Percentiles rank a stretch among this genome's conserved stretches.
Evolutionary conservation across 495 filamentous ascomycete genomes (phyloP).

Genomic region (Endocarpon pusillum): DNA sequence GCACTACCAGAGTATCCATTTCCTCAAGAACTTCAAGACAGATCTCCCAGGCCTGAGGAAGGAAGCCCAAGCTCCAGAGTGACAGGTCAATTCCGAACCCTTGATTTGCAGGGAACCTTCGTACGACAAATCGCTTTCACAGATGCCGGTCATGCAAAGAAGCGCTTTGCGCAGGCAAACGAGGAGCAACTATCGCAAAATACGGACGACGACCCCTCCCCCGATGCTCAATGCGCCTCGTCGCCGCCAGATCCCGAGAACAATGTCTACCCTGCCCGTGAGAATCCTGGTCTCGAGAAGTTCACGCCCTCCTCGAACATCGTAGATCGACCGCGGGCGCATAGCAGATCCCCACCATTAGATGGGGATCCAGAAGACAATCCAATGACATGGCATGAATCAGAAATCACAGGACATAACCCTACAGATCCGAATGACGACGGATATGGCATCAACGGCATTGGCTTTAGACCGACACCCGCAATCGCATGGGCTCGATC

Average conservation of each 20-base stretch:
- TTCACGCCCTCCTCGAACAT: conserved; percentile 4
- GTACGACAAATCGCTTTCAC: conserved; percentile 11
- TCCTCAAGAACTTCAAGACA: conserved; percentile 4
- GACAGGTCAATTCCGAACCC: conserved; percentile 43
- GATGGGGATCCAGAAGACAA: conserved; percentile 19
- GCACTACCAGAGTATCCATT: conserved; percentile 5
- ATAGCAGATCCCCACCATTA: conserved; percentile 29
- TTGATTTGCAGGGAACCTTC: conserved; percentile 35
- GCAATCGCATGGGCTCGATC: conserved; percentile 61
- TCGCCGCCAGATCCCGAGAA: conserved; percentile 8
- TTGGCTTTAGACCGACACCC: conserved; percentile 80
- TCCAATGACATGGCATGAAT: conserved; percentile 63
- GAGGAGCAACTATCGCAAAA: conserved; percentile 4
- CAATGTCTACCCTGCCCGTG: conserved; percentile 3
- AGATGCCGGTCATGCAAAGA: not conserved
- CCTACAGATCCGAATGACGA: conserved; percentile 58
- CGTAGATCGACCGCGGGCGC: conserved; percentile 11
- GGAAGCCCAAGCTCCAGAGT: conserved; percentile 46
- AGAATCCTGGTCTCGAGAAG: conserved; percentile 3
- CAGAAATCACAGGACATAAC: conserved; percentile 71
- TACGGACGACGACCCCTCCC: too few species aligned
- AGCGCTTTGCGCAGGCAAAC: conserved; percentile 1
- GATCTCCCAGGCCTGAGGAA: too few species aligned
- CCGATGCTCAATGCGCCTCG: not conserved
- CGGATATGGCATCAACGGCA: conserved; percentile 70